These are phyloP conservation scores for Herpetomonas tarakana DNA, from an alignment of 208 protist genomes.

Conservation along the genomic window DNA sequence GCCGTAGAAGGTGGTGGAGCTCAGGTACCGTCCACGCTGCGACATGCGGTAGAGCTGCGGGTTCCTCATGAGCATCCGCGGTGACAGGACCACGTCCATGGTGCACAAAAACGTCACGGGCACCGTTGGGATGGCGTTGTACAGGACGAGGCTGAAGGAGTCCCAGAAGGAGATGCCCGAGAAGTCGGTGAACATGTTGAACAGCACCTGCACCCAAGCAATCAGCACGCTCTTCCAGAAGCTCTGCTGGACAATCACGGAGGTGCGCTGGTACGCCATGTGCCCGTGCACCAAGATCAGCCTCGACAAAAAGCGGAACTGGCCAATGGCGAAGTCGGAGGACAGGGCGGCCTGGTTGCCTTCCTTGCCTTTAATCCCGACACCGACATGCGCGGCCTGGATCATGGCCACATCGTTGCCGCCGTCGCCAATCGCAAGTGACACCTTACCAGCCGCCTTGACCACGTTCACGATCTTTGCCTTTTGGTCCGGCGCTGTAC, in stretches of 20 bases:
- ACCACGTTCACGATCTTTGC: conserved; percentile 56
- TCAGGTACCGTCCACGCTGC: conserved; percentile 69
- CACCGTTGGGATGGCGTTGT: conserved; percentile 85
- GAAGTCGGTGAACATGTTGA: conserved; percentile 75
- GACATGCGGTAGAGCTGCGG: conserved; percentile 69
- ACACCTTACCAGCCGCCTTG: conserved; percentile 52
- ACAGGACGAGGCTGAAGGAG: conserved; percentile 78
- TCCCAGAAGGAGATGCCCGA: conserved; percentile 90
- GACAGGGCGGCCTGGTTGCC: conserved; percentile 85
- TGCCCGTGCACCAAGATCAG: conserved; percentile 94
- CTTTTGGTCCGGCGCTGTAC: conserved; percentile 68
- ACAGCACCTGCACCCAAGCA: conserved; percentile 92
- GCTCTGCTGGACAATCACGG: conserved; percentile 94
- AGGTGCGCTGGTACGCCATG: conserved; percentile 86
- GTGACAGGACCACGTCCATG: conserved; percentile 75
- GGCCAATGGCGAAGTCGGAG: conserved; percentile 90
- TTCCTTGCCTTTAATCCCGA: conserved; percentile 90
- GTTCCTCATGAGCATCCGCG: conserved; percentile 43
- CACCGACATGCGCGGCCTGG: conserved; percentile 86
- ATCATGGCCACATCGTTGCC: conserved; percentile 96
- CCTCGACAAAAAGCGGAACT: conserved; percentile 88
- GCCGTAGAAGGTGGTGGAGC: conserved; percentile 63
- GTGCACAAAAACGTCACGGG: conserved; percentile 83
- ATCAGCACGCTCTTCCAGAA: conserved; percentile 96
- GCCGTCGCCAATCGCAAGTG: conserved; percentile 93